Evolutionary conservation across 164 flowering plant genomes (phyloP), one percentile per base, ranked within the genome.

Genomic region (Vitis labrusca): DNA sequence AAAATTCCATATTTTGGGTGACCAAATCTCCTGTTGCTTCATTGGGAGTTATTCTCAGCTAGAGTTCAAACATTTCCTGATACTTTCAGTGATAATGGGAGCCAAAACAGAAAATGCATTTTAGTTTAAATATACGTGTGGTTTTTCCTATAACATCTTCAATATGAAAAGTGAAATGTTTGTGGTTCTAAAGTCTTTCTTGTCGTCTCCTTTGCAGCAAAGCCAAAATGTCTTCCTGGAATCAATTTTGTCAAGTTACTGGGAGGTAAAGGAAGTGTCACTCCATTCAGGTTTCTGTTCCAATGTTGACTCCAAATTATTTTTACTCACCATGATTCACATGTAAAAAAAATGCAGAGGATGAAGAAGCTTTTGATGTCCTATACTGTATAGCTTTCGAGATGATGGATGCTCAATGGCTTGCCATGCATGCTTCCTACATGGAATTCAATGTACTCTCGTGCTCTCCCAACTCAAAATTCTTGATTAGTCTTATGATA

Each of bases 351-450:
- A 50, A 73, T 83, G 89, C 97, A 94, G 99, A 89, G 78, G 88
- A 95, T 81, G 97, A 90, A 80, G 81, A 84, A 55, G 98, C 98
- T 15, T 96, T 96, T 59, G 97, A 93, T 73, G 84, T 86, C 16
- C 71, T 91, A 59, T 91, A 87, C 71, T 95, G 99, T 72, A 80
- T 90, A 71, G 93, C 99, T 59, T 95, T 86, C 72, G 90, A 89
- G 76, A 72, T 95, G 87, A 87, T 95, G 97, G 99, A 95, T 69
- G 97, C 97, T 8, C 99, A 90, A 70, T 95, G 99, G 99, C 98
- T 95, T 47, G 99, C 98, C 0, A 90, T 86, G 90, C 89, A 77
- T 54, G 99, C 99, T 77, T 95, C 99, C 13, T 95, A 95, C 71
- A 95, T 95, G 99, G 90, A 96, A 70, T 96, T 96, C 64, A 96